Base-by-base conservation (phyloP, 371 early-diverging fungal genomes). In the Syncephalastrum racemosum region DNA sequence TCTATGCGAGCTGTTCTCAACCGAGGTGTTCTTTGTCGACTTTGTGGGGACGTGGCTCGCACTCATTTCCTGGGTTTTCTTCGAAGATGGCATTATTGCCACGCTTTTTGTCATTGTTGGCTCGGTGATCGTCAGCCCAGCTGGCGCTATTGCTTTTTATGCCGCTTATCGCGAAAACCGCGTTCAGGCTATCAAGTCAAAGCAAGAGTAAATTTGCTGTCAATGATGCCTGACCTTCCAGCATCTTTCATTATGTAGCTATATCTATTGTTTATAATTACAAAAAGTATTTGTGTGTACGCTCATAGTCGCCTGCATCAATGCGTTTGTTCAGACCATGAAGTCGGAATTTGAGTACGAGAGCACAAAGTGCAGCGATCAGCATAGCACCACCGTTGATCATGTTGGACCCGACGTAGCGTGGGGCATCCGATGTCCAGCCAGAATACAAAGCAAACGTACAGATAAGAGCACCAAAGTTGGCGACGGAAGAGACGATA, bases 371-470 rank as follows among this genome's bases (percentile, higher is more conserved):
- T 10, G 75, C 75, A 24, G 78, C 74, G 18, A 77, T 23, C n/a
- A 77, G 53, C 78, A 77, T 77, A 12, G 75, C 71, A 6, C 71
- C 70, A 18, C 75, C 78, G 16, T 72, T 72, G 23, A 77, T 64
- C 78, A 77, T 77, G 36, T 77, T 77, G 12, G 78, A 77, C 7
- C 78, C 78, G 39, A 74, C 47, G 50, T 77, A 77, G 13, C 69
- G 62, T n/a, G 78, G 78, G 8, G 73, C 75, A 62, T 77, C 78
- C 1, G 70, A 56, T 14, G 75, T 55, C 78, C 78, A 77, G 14
- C 78, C 75, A 2, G 78, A 74, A 44, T 77, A 77, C 22, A 77
- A 59, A 4, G 73, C 78, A 68, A 77, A 77, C 4, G 78, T 77
- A 61, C 72, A 71, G 0, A 74, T 62, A 20, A 77, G 42, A 1